Percentiles rank a stretch among this genome's conserved stretches.
Conservation (phyloP, 805 yeast species). For the Candida nonsorbophila region DNA sequence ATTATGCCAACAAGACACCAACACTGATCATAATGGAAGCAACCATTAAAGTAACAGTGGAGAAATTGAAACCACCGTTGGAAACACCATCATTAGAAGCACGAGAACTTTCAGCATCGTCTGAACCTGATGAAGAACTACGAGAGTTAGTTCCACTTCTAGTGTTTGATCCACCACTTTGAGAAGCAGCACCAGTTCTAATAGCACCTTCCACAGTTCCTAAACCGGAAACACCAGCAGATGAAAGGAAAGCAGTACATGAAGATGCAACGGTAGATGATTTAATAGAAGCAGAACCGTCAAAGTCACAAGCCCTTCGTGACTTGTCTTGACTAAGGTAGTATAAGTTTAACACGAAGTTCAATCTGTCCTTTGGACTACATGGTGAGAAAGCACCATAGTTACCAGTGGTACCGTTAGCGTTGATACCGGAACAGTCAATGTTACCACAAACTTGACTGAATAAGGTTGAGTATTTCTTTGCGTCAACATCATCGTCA, state of each 20-base stretch:
- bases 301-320: constrained; percentile 30
- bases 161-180: constrained; percentile 17
- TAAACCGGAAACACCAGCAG: constrained; percentile 69
- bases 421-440: constrained; percentile 33
- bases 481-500: constrained; percentile 17
- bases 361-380: constrained; percentile 27
- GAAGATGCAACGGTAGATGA: constrained; percentile 30
- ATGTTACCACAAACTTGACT: constrained; percentile 24
- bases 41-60: constrained; percentile 12
- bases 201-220: constrained; percentile 44
- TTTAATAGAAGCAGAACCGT: constrained; percentile 36
- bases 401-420: constrained; percentile 33
- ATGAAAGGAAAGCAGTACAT: constrained; percentile 52
- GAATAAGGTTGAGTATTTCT: constrained; percentile 31
- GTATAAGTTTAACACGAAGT: constrained; percentile 35
- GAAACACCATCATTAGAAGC: constrained; percentile 10
- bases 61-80: constrained; percentile 6
- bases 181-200: constrained; percentile 15
- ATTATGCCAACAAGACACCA: constrained; percentile 8
- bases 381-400: constrained; percentile 41
- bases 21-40: constrained; percentile 7
- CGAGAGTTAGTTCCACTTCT: constrained; percentile 21
- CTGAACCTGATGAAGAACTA: constrained; percentile 15
- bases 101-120: constrained; percentile 12
- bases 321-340: constrained; percentile 22